phyloP scores from a whole-genome alignment of 208 protist genomes.

The Wallacemonas collosoma region DNA sequence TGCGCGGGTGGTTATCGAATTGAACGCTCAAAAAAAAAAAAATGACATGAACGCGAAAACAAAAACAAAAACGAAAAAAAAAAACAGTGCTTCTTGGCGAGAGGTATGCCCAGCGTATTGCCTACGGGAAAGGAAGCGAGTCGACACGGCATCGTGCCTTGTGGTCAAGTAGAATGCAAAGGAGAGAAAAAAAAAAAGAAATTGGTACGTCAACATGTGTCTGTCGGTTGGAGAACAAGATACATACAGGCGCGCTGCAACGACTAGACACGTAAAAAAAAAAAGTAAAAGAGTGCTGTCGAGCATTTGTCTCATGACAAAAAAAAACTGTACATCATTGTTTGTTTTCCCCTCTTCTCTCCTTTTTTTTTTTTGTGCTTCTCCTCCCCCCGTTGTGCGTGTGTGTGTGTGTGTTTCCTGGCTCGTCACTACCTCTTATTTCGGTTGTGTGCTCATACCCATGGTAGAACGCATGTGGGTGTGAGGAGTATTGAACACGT shows the following conservation, averaged over 20 bases:
- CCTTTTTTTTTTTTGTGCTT: constrained; percentile 16
- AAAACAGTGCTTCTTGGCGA: not conserved
- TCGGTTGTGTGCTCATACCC: constrained; percentile 8
- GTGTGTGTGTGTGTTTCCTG: not conserved
- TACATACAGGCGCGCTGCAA: not conserved
- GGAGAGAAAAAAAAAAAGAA: too few relatives aligned
- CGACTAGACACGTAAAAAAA: not conserved
- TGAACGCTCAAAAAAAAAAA: not conserved
- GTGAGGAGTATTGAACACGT: not conserved
- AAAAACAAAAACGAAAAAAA: constrained; percentile 13
- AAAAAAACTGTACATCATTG: constrained; percentile 16
- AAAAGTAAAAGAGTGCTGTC: not conserved
- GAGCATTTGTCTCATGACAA: not conserved
- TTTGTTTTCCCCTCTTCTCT: constrained; percentile 13
- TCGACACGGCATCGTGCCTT: too few relatives aligned
- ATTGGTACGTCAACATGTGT: not conserved
- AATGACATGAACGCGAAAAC: constrained; percentile 1
- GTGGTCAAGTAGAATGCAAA: too few relatives aligned
- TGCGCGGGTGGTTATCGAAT: not conserved
- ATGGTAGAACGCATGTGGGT: constrained; percentile 14
- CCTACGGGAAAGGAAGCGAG: too few relatives aligned
- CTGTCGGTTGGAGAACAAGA: not conserved
- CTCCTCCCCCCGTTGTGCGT: not conserved
- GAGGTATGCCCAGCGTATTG: too few relatives aligned
- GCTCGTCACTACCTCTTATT: constrained; percentile 1